A percentile compares a stretch with the other conserved stretches of the same genome.
These are phyloP conservation scores for Perkinsus marinus DNA, from an alignment of 169 alveolate genomes.

Conservation along the genomic window DNA sequence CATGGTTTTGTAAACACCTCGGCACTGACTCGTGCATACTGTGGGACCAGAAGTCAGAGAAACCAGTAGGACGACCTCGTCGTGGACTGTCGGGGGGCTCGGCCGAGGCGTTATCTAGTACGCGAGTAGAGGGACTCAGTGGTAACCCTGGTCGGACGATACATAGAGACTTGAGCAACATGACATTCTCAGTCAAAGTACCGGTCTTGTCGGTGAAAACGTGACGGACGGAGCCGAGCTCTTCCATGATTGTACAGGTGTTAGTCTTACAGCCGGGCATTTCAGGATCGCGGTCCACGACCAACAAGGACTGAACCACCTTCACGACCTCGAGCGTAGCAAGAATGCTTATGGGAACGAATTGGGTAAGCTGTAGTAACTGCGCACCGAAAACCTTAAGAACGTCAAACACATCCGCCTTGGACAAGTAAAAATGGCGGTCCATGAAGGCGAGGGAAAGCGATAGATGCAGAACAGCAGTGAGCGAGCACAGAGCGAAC, in stretches of 20 bases:
- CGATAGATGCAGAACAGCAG: neutral
- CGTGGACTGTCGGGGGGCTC: neutral
- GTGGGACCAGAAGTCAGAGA: neutral
- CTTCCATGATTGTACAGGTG: constrained; percentile 7
- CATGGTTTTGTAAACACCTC: neutral
- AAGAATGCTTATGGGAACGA: neutral
- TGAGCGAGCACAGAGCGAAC: neutral
- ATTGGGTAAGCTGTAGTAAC: neutral
- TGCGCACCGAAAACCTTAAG: neutral
- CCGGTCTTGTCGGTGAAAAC: constrained; percentile 88
- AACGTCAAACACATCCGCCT: neutral
- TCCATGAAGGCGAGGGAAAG: neutral
- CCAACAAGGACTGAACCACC: neutral
- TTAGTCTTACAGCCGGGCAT: neutral
- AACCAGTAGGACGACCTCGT: neutral
- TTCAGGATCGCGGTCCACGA: neutral
- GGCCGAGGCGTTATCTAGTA: neutral
- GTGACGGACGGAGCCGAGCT: constrained; percentile 22
- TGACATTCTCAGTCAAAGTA: constrained; percentile 75
- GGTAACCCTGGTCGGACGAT: neutral
- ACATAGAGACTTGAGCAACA: constrained; percentile 24
- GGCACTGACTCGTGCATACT: neutral
- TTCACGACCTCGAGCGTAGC: neutral
- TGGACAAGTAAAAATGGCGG: neutral
- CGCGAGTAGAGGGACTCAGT: neutral